These are phyloP conservation scores for Stemphylium vesicarium DNA, from an alignment of 2,329 filamentous ascomycete species.

Conservation along the genomic window DNA sequence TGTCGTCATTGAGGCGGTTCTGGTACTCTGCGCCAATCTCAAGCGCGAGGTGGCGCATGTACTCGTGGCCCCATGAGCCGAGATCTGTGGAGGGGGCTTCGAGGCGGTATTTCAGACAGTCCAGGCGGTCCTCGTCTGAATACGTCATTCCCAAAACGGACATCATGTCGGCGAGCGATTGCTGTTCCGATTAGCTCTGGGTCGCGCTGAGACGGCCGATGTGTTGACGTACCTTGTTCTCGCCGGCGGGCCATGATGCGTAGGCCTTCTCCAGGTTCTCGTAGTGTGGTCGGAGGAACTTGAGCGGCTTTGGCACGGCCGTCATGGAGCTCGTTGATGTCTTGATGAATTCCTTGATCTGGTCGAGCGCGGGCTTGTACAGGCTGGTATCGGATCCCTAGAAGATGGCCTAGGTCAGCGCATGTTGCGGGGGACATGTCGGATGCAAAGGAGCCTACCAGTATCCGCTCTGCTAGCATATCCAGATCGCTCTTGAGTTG, in stretches of 20 bases:
- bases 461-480: constrained; percentile 95
- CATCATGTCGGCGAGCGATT: constrained; percentile 87
- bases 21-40: constrained; percentile 96
- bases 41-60: constrained; percentile 91
- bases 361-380: constrained; percentile 90
- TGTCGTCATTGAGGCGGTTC: constrained; percentile 84
- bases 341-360: constrained; percentile 98
- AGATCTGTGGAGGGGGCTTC: constrained; percentile 90
- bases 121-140: constrained; percentile 92
- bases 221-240: constrained; percentile 71
- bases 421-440: constrained; percentile 18
- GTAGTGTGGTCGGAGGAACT: constrained; percentile 97
- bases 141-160: constrained; percentile 99
- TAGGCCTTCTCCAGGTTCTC: constrained; percentile 85
- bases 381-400: constrained; percentile 86
- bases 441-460: constrained; percentile 59
- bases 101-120: constrained; percentile 94
- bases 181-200: constrained; percentile 48
- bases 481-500: constrained; percentile 98
- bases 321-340: constrained; percentile 99
- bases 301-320: constrained; percentile 95
- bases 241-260: constrained; percentile 83
- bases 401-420: constrained; percentile 29
- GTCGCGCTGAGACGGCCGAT: neutral
- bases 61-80: constrained; percentile 97